phyloP scores from a whole-genome alignment of 202 grass and related monocot genomes.

The Zoysia matrella region DNA sequence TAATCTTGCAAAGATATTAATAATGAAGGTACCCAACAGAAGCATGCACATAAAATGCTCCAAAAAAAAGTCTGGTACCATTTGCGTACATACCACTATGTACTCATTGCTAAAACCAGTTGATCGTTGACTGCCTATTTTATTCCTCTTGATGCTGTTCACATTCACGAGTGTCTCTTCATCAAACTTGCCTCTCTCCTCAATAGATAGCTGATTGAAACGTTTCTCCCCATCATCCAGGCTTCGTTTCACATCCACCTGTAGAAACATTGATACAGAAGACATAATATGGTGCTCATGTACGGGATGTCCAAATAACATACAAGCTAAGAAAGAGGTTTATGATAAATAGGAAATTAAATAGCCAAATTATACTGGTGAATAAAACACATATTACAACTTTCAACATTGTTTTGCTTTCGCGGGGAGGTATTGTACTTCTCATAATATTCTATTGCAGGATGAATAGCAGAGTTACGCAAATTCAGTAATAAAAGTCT shows the following conservation, averaged over 20 bases:
- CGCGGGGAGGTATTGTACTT: not conserved
- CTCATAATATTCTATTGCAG: not conserved
- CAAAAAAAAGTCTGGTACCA: not conserved
- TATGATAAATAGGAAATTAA: not conserved
- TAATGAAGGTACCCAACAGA: constrained; percentile 22
- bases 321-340: not conserved
- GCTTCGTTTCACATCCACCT: constrained; percentile 95
- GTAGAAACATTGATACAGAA: constrained; percentile 13
- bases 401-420: not conserved
- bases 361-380: not conserved
- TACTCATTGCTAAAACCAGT: constrained; percentile 94
- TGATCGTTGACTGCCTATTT: constrained; percentile 62
- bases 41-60: constrained; percentile 9
- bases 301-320: not conserved
- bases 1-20: not conserved
- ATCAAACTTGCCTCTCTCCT: constrained; percentile 98
- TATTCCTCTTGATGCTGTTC: constrained; percentile 95
- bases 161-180: constrained; percentile 99
- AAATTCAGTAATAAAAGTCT: constrained; percentile 26
- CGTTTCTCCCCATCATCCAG: constrained; percentile 91
- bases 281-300: constrained; percentile 1
- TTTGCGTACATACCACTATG: constrained; percentile 79
- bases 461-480: not conserved
- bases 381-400: not conserved
- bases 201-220: constrained; percentile 97